phyloP scores from a whole-genome alignment of 768 basidiomycete species.

The Lepiota brunneoincarnata region DNA sequence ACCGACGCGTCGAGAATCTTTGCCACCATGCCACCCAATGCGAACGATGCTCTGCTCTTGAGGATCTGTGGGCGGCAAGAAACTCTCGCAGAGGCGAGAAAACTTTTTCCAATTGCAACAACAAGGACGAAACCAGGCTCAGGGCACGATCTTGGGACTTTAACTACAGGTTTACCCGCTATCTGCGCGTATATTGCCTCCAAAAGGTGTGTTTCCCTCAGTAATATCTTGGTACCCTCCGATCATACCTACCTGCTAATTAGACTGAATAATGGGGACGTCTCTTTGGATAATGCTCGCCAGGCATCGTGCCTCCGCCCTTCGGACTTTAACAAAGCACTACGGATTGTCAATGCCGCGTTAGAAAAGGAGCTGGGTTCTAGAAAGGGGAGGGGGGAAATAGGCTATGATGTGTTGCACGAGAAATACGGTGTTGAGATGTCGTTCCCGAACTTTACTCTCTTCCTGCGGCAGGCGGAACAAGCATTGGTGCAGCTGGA shows the following conservation, averaged over 20 bases:
- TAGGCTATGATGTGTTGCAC: not conserved
- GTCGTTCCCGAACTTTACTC: not conserved
- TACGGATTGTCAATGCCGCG: not conserved
- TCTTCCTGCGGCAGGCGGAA: conserved; percentile 7
- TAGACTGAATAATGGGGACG: conserved; percentile 10
- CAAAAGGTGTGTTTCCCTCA: not conserved
- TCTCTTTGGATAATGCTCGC: conserved; percentile 2
- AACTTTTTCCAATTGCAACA: conserved; percentile 3
- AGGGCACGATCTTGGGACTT: not conserved
- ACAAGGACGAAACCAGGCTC: conserved; percentile 5
- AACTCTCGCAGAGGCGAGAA: conserved; percentile 3
- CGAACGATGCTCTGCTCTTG: conserved; percentile 7
- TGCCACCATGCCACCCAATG: conserved; percentile 1
- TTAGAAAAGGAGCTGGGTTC: not conserved
- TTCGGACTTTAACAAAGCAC: conserved; percentile 3
- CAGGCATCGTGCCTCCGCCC: conserved; percentile 5
- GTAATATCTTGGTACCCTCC: not conserved
- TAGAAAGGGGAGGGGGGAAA: not conserved
- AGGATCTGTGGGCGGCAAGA: conserved; percentile 5
- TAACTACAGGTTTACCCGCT: conserved; percentile 4
- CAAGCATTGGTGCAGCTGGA: conserved; percentile 2
- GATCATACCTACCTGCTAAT: not conserved
- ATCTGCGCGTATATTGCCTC: conserved; percentile 8
- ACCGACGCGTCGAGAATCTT: not conserved
- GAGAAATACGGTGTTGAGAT: conserved; percentile 7